Evolutionary conservation across 495 filamentous ascomycete species (phyloP).

Genomic region (Apodospora peruviana): DNA sequence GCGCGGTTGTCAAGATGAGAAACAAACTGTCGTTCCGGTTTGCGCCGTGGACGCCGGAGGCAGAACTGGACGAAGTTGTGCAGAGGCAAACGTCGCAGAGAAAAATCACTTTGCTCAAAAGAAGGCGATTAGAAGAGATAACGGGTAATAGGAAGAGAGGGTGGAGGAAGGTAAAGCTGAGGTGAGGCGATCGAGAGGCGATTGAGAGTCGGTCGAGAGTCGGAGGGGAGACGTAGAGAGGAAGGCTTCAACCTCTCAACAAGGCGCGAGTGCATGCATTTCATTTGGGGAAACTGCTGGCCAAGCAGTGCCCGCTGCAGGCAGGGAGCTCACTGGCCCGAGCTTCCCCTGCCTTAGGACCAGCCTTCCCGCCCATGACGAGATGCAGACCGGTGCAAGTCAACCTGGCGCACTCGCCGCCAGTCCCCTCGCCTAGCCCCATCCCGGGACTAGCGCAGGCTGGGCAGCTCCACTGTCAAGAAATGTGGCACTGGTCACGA

Average conservation of each 20-base stretch:
- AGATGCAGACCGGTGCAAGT: neutral
- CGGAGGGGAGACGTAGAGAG: neutral
- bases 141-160: neutral
- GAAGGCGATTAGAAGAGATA: neutral
- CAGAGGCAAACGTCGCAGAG: too few relatives aligned
- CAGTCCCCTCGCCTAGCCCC: neutral
- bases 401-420: neutral
- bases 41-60: too few relatives aligned
- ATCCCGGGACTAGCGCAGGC: neutral
- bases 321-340: too few relatives aligned
- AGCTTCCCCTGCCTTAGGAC: neutral
- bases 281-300: neutral
- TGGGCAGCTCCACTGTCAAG: neutral
- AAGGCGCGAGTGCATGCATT: neutral
- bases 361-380: neutral
- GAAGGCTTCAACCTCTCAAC: neutral
- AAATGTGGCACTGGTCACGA: conserved; percentile 9
- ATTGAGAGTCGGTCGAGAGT: neutral
- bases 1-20: too few relatives aligned
- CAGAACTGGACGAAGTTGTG: too few relatives aligned
- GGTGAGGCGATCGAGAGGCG: neutral
- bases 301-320: too few relatives aligned
- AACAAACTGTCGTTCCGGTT: too few relatives aligned
- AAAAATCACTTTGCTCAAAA: neutral
- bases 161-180: neutral